Evolutionary conservation across 116 monocot genomes (phyloP).

Genomic region (Zostera marina): DNA sequence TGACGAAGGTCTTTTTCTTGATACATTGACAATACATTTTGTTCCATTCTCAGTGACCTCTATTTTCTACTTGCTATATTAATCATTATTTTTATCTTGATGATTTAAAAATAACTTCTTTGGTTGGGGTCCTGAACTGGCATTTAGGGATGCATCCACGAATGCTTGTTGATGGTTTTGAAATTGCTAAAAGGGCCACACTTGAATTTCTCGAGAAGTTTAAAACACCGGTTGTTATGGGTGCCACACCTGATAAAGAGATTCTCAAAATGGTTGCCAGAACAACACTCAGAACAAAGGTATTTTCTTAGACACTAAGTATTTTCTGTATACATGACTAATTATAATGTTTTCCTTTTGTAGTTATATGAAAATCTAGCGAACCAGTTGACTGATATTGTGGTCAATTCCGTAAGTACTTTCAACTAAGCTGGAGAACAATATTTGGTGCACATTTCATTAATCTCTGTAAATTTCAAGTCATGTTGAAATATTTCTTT

Average conservation of each 20-base stretch:
- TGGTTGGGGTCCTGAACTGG: not conserved
- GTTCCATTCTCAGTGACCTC: too few relatives aligned
- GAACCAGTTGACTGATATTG: conserved; percentile 94
- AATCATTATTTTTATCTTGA: not conserved
- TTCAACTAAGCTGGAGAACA: too few relatives aligned
- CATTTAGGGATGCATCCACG: conserved; percentile 88
- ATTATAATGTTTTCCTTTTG: conserved; percentile 3
- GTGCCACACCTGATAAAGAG: conserved; percentile 78
- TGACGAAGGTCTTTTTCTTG: not conserved
- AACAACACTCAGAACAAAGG: conserved; percentile 94
- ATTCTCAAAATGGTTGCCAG: conserved; percentile 93
- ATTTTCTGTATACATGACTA: not conserved
- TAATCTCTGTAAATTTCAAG: too few relatives aligned
- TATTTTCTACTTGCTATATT: not conserved
- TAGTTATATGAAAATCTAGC: conserved; percentile 90
- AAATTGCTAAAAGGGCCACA: conserved; percentile 92
- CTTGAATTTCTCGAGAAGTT: conserved; percentile 96
- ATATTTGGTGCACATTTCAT: too few relatives aligned
- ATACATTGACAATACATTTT: too few relatives aligned
- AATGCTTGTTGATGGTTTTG: conserved; percentile 91
- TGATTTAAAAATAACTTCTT: not conserved
- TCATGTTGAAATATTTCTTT: not conserved
- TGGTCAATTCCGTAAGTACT: conserved; percentile 74
- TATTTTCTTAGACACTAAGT: conserved; percentile 2
- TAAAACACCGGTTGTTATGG: conserved; percentile 90